Percentiles rank a stretch among this genome's conserved stretches.
Conservation (phyloP, 768 basidiomycete species). For the Lactifluus hygrophoroides region DNA sequence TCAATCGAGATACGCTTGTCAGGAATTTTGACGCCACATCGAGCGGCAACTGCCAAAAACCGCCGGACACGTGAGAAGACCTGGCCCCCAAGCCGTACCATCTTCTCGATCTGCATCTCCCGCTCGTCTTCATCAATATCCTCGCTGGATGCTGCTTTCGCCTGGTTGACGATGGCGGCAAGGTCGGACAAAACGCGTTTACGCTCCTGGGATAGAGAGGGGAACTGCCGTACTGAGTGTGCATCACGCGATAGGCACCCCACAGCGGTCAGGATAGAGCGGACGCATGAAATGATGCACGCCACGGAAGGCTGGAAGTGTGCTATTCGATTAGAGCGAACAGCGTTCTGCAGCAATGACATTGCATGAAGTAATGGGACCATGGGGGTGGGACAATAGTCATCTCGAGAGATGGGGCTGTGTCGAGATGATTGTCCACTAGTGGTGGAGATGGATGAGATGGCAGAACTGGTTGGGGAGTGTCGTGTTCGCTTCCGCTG, state of each 20-base stretch:
- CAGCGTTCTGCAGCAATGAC: constrained; percentile 78
- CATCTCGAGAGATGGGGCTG: constrained; percentile 15
- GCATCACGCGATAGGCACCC: constrained; percentile 83
- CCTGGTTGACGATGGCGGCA: constrained; percentile 73
- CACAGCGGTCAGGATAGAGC: constrained; percentile 73
- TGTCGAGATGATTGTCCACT: constrained; percentile 11
- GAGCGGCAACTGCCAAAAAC: constrained; percentile 69
- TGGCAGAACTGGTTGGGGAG: constrained; percentile 12
- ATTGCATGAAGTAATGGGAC: constrained; percentile 78
- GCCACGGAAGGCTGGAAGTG: constrained; percentile 95
- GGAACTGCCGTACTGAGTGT: constrained; percentile 54
- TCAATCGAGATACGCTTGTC: constrained; percentile 15
- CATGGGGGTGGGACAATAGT: constrained; percentile 70
- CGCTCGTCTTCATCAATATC: constrained; percentile 42
- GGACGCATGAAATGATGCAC: constrained; percentile 89
- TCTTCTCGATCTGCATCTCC: constrained; percentile 53
- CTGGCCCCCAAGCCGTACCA: constrained; percentile 74
- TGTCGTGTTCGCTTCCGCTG: constrained; percentile 24
- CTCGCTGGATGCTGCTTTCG: constrained; percentile 52
- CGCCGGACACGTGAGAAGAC: constrained; percentile 74
- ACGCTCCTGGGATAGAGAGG: constrained; percentile 64
- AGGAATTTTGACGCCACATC: constrained; percentile 68
- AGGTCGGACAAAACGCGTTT: constrained; percentile 76
- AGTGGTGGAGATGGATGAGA: constrained; percentile 6
- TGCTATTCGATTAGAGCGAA: constrained; percentile 59